Evolutionary conservation across 1,139 yeast genomes (phyloP).

Genomic region (Candida sojae): DNA sequence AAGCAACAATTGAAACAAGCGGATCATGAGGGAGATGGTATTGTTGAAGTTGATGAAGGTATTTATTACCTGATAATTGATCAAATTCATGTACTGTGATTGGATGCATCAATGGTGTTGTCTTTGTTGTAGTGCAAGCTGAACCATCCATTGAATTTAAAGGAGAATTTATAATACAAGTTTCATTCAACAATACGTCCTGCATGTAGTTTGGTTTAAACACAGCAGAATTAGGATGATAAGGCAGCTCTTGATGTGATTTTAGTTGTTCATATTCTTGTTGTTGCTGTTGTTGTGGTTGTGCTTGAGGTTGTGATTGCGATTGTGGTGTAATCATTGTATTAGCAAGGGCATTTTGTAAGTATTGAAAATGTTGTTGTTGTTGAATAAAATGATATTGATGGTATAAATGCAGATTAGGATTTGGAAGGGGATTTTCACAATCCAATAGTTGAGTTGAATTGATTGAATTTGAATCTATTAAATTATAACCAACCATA

Average conservation of each 20-base stretch:
- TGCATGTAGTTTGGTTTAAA: conserved; percentile 6
- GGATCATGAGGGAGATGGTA: not conserved
- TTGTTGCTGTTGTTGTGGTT: not conserved
- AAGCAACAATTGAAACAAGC: not conserved
- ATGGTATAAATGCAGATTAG: conserved; percentile 1
- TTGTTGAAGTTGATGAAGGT: not conserved
- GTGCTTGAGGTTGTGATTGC: not conserved
- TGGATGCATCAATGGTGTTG: conserved; percentile 3
- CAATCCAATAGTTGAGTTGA: not conserved
- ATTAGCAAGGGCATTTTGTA: conserved; percentile 7
- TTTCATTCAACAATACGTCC: conserved; percentile 6
- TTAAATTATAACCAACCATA: not conserved
- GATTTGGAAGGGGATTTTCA: not conserved
- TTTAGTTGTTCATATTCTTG: not conserved
- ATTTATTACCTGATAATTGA: not conserved
- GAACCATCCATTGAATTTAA: conserved; percentile 4
- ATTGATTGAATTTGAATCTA: not conserved
- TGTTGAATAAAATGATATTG: conserved; percentile 5
- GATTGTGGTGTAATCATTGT: not conserved
- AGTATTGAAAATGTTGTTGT: conserved; percentile 7
- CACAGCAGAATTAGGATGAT: conserved; percentile 1
- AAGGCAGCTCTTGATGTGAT: not conserved
- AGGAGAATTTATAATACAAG: conserved; percentile 2
- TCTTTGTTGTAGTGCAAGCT: conserved; percentile 2
- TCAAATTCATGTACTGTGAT: not conserved